Evolutionary conservation across 345 rosid genomes (phyloP), one percentile per base, ranked within the genome.

Genomic region (Camelina sativa): DNA sequence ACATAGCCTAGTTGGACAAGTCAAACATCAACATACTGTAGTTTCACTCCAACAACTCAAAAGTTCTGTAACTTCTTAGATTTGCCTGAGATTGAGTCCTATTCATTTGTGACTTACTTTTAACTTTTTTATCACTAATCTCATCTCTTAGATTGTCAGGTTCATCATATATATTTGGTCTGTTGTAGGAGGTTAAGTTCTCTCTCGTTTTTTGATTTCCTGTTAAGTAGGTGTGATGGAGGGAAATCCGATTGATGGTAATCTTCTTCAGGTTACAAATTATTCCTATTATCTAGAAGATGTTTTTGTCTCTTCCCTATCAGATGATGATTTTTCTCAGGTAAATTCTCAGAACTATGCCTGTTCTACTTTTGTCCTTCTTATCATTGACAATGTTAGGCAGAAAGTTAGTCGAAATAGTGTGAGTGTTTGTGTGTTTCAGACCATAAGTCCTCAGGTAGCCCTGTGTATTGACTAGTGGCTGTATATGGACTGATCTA

Each of bases 321-420:
- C 97, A 0, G 87, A 93, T 79, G 92, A 86, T 68, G 80, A 88
- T 75, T 93, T 93, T 77, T 70, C 87, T 2, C 79, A 85, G 97
- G 97, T 93, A 81, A 52, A 8, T 16, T 9, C 17, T 59, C 5
- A 55, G 4, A 71, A 23, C 66, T 35, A 22, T 68, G 8, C 7
- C 4, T 62, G 60, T 3, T 55, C 50, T 11, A 35, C 19, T 54
- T 71, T 37, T 37, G 12, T 47, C 37, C 65, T 55, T 58, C 38
- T 44, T 6, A 22, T 56, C 2, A 1, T 3, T 53, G 71, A 10
- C 11, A 65, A 64, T 46, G 10, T 32, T 40, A 54, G 62, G 61
- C 66, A 37, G 8, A 53, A 80, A 74, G 46, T 84, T 86, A 65
- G 72, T 85, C n/a, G 78, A 76, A 23, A 23, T 23, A 23, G 25